Base-by-base conservation (phyloP, 1,284 basidiomycete genomes). In the Sphaerobolus stellatus region DNA sequence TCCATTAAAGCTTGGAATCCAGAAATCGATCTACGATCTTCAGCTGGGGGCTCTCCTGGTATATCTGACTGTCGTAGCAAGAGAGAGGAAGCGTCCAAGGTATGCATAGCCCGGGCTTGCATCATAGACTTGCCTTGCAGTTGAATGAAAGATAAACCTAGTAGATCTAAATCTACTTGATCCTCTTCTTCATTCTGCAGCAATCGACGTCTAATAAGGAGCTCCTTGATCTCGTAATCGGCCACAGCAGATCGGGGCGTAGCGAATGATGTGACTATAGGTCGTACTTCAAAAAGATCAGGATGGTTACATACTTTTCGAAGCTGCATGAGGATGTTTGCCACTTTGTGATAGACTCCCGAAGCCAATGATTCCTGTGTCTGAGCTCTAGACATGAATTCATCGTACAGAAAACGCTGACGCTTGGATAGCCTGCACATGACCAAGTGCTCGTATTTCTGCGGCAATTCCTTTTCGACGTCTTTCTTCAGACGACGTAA, bases 301-400 rank as follows among this genome's bases (percentile, higher is more conserved):
- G 95, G 95, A 67, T 98, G 94, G 64, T 97, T 97, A 76, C 94
- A 96, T 36, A 94, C 92, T 72, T 95, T 95, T 50, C 92, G 83
- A 20, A 97, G 79, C 68, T 98, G 96, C 95, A 98, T 98, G 56
- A 98, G 79, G 57, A 96, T 92, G 68, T 98, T 98, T 71, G 95
- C 94, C 57, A 98, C 94, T 68, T 94, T 94, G 69, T 88, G 86
- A 63, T 90, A 90, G 1, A 88, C 78, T 3, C 95, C 96, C 4
- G 91, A 93, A 16, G 88, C 80, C 47, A 98, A 79, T 14, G 92
- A 92, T 62, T 92, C 87, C 38, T 84, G 82, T 2, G 96, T 98
- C 58, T 93, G 87, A 0, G 92, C 86, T 27, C 96, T 83, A 5
- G 88, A 81, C 94, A 99, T 98, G 75, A 98, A 98, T 69, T 98